A percentile compares a stretch with the other conserved stretches of the same genome.
Evolutionary conservation across 306 rosid genomes (phyloP).

Genomic region (Arachis hypogaea): DNA sequence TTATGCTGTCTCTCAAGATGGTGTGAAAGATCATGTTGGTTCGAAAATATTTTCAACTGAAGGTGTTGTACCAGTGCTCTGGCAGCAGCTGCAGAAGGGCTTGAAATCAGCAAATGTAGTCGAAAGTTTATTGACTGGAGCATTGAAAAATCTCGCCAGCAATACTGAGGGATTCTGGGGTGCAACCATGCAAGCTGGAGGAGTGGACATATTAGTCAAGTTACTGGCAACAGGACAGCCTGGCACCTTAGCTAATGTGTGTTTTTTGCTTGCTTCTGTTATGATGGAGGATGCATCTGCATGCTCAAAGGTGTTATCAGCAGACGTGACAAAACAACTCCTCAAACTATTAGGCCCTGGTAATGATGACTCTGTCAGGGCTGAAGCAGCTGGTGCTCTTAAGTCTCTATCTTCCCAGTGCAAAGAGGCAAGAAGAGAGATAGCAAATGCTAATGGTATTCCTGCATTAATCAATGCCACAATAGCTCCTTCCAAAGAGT

Average conservation of each 20-base stretch:
- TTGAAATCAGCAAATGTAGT: constrained; percentile 75
- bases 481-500: constrained; percentile 99
- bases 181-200: constrained; percentile 87
- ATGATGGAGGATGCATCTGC: constrained; percentile 95
- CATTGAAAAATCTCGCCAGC: constrained; percentile 85
- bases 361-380: constrained; percentile 89
- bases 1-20: constrained; percentile 96
- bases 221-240: constrained; percentile 78
- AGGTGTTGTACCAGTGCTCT: constrained; percentile 97
- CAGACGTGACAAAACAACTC: constrained; percentile 87
- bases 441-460: constrained; percentile 87
- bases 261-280: constrained; percentile 86
- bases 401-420: constrained; percentile 91
- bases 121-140: constrained; percentile 87
- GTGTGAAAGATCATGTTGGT: constrained; percentile 91
- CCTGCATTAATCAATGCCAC: constrained; percentile 97
- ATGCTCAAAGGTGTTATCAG: constrained; percentile 77
- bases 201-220: constrained; percentile 85
- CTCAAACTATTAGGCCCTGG: constrained; percentile 92
- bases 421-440: constrained; percentile 94
- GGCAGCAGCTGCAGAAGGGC: constrained; percentile 83
- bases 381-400: constrained; percentile 98
- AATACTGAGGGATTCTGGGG: constrained; percentile 97
- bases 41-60: constrained; percentile 97
- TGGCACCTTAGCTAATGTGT: constrained; percentile 81